Percentiles rank a stretch among this genome's conserved stretches.
Conservation (phyloP, 2,329 filamentous ascomycete species). For the Purpureocillium lavendulum region DNA sequence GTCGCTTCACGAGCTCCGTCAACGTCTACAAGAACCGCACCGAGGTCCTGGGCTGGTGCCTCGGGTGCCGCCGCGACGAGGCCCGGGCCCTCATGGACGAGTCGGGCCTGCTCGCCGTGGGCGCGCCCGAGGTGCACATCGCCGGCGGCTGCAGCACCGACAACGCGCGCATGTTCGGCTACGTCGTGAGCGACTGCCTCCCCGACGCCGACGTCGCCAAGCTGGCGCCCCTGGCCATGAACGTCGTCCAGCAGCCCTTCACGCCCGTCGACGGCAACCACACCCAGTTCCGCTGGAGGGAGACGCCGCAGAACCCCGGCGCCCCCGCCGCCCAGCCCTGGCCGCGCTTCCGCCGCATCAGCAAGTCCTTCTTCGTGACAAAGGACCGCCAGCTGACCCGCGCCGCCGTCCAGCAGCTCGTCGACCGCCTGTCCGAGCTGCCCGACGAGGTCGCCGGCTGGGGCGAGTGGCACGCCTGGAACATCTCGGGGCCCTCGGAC, state of each 20-base stretch:
- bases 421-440: conserved; percentile 3
- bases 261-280: background rate
- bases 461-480: conserved; percentile 10
- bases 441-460: conserved; percentile 1
- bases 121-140: conserved; percentile 5
- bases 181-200: conserved; percentile 4
- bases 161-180: conserved; percentile 8
- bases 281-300: conserved; percentile 4
- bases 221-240: conserved; percentile 2
- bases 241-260: conserved; percentile 7
- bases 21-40: conserved; percentile 5
- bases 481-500: background rate
- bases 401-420: conserved; percentile 1
- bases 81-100: conserved; percentile 3
- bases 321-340: conserved; percentile 4
- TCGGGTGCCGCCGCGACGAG: conserved; percentile 1
- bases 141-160: conserved; percentile 7
- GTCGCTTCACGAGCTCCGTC: conserved; percentile 4
- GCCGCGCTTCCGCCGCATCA: conserved; percentile 5
- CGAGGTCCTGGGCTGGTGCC: conserved; percentile 7
- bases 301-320: conserved; percentile 3
- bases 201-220: conserved; percentile 5
- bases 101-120: conserved; percentile 6
- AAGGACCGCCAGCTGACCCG: conserved; percentile 1
- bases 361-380: conserved; percentile 8